A percentile compares a stretch with the other conserved stretches of the same genome.
Conservation (phyloP, 2,329 filamentous ascomycete species). For the Fusarium secorum region DNA sequence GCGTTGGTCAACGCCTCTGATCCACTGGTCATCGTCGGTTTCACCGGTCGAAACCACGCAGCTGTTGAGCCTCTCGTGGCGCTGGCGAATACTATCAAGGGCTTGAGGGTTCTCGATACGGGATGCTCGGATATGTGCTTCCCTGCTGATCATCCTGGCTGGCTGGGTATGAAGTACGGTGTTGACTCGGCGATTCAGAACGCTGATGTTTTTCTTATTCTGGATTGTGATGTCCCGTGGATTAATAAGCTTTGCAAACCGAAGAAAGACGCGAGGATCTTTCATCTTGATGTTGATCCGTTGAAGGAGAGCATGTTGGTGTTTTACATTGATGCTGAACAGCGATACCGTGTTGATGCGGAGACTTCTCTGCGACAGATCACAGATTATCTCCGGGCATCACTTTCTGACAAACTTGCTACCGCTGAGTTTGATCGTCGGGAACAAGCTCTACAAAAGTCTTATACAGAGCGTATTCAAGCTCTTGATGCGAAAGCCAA, state of each 20-base stretch:
- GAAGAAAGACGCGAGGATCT: neutral
- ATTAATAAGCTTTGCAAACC: conserved; percentile 14
- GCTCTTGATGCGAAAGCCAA: neutral
- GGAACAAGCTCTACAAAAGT: neutral
- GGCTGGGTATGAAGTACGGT: conserved; percentile 19
- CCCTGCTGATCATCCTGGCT: conserved; percentile 17
- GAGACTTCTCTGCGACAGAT: neutral
- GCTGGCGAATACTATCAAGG: conserved; percentile 1
- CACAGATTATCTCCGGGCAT: neutral
- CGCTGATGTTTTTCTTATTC: conserved; percentile 12
- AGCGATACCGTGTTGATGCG: conserved; percentile 15
- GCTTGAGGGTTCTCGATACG: conserved; percentile 12
- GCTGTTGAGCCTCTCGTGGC: conserved; percentile 8
- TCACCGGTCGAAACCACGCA: conserved; percentile 1
- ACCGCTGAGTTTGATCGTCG: neutral
- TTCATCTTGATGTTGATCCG: conserved; percentile 22
- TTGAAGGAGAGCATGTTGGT: conserved; percentile 10
- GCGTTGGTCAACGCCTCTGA: neutral
- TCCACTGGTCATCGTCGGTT: conserved; percentile 20
- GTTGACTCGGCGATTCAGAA: conserved; percentile 1
- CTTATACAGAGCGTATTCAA: neutral
- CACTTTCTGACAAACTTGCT: neutral
- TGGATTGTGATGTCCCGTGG: conserved; percentile 29
- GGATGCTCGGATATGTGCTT: conserved; percentile 25
- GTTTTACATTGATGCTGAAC: conserved; percentile 14